Percentiles rank a stretch among this genome's conserved stretches.
These are phyloP conservation scores for Lathyrus oleraceus DNA, from an alignment of 306 rosid species.

Conservation along the genomic window DNA sequence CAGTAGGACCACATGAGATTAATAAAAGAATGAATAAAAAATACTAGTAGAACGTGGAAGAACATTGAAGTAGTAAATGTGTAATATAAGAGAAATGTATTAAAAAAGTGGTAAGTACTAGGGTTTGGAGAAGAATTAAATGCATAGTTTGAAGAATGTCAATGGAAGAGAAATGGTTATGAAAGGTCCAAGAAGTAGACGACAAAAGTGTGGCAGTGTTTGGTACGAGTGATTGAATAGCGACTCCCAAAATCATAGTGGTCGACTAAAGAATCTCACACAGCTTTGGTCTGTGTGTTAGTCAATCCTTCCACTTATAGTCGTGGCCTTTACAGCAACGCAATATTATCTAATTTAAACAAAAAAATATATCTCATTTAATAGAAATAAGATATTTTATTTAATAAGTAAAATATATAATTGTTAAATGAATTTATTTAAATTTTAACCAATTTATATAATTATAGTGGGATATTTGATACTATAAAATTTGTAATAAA, in stretches of 20 bases:
- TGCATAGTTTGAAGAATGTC: slow-evolving; percentile 28
- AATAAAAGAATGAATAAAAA: background rate
- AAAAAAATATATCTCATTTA: too few species aligned
- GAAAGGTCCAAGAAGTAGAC: slow-evolving; percentile 36
- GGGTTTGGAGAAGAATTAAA: slow-evolving; percentile 6
- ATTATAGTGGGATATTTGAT: too few species aligned
- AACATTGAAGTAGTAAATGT: slow-evolving; percentile 1
- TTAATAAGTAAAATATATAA: too few species aligned
- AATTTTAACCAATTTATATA: too few species aligned
- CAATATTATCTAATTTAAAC: too few species aligned
- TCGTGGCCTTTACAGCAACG: slow-evolving; percentile 12
- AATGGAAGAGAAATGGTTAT: slow-evolving; percentile 20
- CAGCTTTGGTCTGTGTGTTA: slow-evolving; percentile 29
- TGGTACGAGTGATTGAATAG: slow-evolving; percentile 4
- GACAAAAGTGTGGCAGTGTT: slow-evolving; percentile 27
- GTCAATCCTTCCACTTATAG: slow-evolving; percentile 29
- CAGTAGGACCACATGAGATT: background rate
- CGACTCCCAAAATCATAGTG: slow-evolving; percentile 34
- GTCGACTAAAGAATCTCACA: slow-evolving; percentile 42
- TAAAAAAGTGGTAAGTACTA: background rate
- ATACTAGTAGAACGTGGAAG: slow-evolving; percentile 13
- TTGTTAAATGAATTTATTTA: too few species aligned
- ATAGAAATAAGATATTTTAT: too few species aligned
- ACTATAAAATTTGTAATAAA: too few species aligned
- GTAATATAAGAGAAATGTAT: background rate